phyloP scores from a whole-genome alignment of 176 grass and related monocot species.

The Tuctoria greenei region DNA sequence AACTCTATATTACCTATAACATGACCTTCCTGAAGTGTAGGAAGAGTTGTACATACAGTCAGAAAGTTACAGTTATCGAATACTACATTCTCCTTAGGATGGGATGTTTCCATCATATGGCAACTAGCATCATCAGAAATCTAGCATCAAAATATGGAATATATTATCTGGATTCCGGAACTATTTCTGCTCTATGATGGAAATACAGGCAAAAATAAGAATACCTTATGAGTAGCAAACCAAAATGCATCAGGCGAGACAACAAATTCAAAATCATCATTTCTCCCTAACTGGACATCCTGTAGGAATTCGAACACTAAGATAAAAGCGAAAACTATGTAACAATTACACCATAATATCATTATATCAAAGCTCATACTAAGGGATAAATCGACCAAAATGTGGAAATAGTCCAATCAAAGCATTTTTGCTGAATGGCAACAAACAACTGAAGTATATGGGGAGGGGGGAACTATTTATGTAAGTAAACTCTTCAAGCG shows the following conservation, averaged over 20 bases:
- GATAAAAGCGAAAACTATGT: not conserved
- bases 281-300: slow-evolving; percentile 60
- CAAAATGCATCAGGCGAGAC: slow-evolving; percentile 72
- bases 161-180: not conserved
- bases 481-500: not conserved
- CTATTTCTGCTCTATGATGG: slow-evolving; percentile 12
- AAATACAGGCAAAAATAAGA: slow-evolving; percentile 2
- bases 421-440: slow-evolving; percentile 11
- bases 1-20: slow-evolving; percentile 56
- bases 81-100: slow-evolving; percentile 37
- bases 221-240: slow-evolving; percentile 72
- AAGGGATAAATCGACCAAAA: not conserved
- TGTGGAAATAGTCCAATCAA: not conserved
- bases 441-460: not conserved
- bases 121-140: slow-evolving; percentile 50
- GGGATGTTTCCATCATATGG: slow-evolving; percentile 48
- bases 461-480: not conserved
- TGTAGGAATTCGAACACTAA: slow-evolving; percentile 38
- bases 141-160: slow-evolving; percentile 42
- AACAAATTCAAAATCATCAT: slow-evolving; percentile 65
- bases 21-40: slow-evolving; percentile 64
- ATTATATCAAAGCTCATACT: slow-evolving; percentile 11
- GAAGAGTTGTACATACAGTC: slow-evolving; percentile 67
- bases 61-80: slow-evolving; percentile 40
- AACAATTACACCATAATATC: slow-evolving; percentile 5